These are phyloP conservation scores for Pseudoneurospora amorphoporcata DNA, from an alignment of 495 filamentous ascomycete species.

Conservation along the genomic window DNA sequence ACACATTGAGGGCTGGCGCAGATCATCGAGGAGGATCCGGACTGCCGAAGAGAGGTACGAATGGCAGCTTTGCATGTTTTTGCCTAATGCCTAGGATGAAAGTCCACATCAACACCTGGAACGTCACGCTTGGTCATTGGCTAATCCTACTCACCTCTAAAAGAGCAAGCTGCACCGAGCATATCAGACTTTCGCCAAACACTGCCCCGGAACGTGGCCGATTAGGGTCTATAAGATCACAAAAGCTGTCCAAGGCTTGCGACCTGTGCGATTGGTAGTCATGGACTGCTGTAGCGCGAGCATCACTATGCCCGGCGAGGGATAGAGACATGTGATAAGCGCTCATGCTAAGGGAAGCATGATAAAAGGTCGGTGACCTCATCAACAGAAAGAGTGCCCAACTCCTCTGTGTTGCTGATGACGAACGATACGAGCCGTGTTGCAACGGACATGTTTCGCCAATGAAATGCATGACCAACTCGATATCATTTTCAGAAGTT, in stretches of 20 bases:
- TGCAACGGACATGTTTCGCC: neutral
- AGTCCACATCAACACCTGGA: neutral
- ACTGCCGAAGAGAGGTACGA: constrained; percentile 2
- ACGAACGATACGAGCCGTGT: neutral
- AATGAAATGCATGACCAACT: constrained; percentile 2
- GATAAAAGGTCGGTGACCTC: constrained; percentile 1
- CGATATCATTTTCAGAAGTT: constrained; percentile 1
- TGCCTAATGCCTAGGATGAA: neutral
- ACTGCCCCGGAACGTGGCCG: neutral
- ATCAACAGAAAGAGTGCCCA: neutral
- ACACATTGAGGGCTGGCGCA: neutral
- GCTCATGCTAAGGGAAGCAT: constrained; percentile 1
- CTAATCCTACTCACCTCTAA: neutral
- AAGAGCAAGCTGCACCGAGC: constrained; percentile 2
- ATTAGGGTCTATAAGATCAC: neutral
- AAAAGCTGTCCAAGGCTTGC: neutral
- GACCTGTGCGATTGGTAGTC: neutral
- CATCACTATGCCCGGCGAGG: neutral
- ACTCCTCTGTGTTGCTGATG: neutral
- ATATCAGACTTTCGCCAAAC: constrained; percentile 1
- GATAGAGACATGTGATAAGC: neutral
- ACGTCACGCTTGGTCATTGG: neutral
- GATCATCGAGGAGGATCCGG: neutral
- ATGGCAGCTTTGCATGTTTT: constrained; percentile 5
- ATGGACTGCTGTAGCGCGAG: neutral